Evolutionary conservation across 768 basidiomycete species (phyloP).

Genomic region (Suillus plorans): DNA sequence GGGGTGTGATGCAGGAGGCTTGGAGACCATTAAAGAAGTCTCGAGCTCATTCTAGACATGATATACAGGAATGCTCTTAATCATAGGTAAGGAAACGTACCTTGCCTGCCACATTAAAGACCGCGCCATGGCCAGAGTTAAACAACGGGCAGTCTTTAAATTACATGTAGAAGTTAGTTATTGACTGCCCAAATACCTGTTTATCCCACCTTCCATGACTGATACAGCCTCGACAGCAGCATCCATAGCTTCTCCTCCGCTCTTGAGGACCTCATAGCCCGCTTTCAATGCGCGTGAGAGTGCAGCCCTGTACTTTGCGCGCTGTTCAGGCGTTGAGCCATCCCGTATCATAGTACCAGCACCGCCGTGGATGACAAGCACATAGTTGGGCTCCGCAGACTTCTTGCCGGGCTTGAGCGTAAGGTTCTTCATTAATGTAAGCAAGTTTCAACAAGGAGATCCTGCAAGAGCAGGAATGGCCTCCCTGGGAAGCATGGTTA

Average conservation of each 20-base stretch:
- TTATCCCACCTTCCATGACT: slow-evolving; percentile 61
- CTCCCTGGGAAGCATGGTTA: neutral
- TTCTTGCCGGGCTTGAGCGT: slow-evolving; percentile 9
- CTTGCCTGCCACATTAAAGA: slow-evolving; percentile 80
- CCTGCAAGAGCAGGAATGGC: neutral
- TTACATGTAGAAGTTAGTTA: neutral
- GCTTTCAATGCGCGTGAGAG: slow-evolving; percentile 55
- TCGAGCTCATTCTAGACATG: slow-evolving; percentile 75
- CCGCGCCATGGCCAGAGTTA: slow-evolving; percentile 79
- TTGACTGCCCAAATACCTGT: neutral
- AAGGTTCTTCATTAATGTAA: neutral
- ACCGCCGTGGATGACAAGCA: slow-evolving; percentile 78
- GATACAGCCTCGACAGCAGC: slow-evolving; percentile 75
- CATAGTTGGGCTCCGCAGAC: slow-evolving; percentile 21
- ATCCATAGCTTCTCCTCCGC: slow-evolving; percentile 82
- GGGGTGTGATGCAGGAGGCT: slow-evolving; percentile 66
- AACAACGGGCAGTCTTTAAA: slow-evolving; percentile 69
- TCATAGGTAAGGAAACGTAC: slow-evolving; percentile 33
- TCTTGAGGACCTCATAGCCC: slow-evolving; percentile 60
- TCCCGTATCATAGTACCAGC: slow-evolving; percentile 67
- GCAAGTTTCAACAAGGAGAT: neutral
- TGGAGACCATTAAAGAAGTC: slow-evolving; percentile 77
- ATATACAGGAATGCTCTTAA: slow-evolving; percentile 1
- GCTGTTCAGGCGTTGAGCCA: slow-evolving; percentile 59
- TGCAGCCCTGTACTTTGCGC: slow-evolving; percentile 54